phyloP scores from a whole-genome alignment of 163 green algal species.

The Chlamydomonas reinhardtii region DNA sequence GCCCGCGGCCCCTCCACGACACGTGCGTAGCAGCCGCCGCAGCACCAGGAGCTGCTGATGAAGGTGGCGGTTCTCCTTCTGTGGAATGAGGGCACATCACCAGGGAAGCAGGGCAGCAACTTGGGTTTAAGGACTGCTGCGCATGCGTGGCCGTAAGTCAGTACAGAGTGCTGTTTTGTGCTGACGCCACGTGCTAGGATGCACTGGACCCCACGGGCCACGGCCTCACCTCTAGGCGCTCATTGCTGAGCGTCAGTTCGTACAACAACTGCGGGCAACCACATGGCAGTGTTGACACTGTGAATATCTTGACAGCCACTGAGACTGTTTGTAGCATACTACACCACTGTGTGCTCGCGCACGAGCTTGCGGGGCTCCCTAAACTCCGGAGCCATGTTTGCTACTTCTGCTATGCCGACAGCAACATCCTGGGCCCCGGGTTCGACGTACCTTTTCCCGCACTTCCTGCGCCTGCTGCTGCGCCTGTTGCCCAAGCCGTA shows the following conservation, averaged over 20 bases:
- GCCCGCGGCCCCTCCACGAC: background rate
- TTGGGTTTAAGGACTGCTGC: background rate
- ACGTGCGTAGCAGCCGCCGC: background rate
- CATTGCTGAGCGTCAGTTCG: conserved; percentile 37
- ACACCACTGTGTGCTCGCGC: too few species aligned
- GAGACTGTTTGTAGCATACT: too few species aligned
- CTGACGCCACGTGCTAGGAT: too few species aligned
- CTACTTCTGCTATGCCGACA: too few species aligned
- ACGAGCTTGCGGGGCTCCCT: too few species aligned
- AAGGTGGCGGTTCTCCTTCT: conserved; percentile 44
- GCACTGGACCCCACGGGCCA: too few species aligned
- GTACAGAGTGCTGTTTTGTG: too few species aligned
- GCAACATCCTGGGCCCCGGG: too few species aligned
- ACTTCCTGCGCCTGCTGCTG: conserved; percentile 38
- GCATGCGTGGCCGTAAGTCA: too few species aligned
- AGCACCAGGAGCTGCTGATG: conserved; percentile 16
- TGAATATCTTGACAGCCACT: too few species aligned
- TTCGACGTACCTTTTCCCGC: conserved; percentile 32
- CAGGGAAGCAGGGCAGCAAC: background rate
- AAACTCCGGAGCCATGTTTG: too few species aligned
- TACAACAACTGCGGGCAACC: conserved; percentile 11
- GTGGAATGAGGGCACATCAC: background rate
- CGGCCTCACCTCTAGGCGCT: conserved; percentile 37
- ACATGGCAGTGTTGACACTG: too few species aligned
- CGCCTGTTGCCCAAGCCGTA: conserved; percentile 18